Evolutionary conservation across 1,284 basidiomycete species (phyloP), one percentile per base, ranked within the genome.

Genomic region (Bondarzewia mesenterica): DNA sequence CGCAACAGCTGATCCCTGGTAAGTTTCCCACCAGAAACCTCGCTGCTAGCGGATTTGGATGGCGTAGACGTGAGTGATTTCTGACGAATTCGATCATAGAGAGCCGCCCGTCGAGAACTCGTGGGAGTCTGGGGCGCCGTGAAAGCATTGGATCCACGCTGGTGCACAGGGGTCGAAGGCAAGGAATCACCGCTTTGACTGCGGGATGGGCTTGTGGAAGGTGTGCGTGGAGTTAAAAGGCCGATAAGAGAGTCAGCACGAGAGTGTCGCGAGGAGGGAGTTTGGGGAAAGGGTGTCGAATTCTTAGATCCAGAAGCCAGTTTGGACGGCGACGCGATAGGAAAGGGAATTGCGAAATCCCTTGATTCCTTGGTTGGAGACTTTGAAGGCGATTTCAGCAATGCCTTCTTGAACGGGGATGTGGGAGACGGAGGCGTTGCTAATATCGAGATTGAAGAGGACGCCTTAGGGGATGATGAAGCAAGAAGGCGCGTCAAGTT

Each of bases 21-120:
- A 57, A 85, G 65, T 49, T 67, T 76, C 2, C 66, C 67, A 0
- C 69, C 70, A 4, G 57, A 52, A 8, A 68, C 54, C 12, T 43
- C 50, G 7, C 50, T 65, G 40, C 66, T 71, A 29, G 60, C 59
- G 16, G 67, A 60, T 60, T 87, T 88, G 37, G 76, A 78, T 0
- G 87, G 85, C 15, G 84, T 79, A 15, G 71, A 67, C 0, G 78
- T 77, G 42, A 86, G 63, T 16, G 81, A 88, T 51, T 77, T 75
- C 57, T 82, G 79, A 12, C 82, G 82, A 39, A 90, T 69, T 23
- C 87, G 85, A 54, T 90, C 87, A 58, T 85, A 86, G 1, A 90
- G 66, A 2, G 87, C 87, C 54, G 82, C 77, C 38, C 87, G 75
- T 41, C 87, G 77, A 39, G 85, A 82, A 37, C 80, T 81, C 7